Conservation (phyloP, 2,329 filamentous ascomycete genomes). For the Bipolaris zeicola region DNA sequence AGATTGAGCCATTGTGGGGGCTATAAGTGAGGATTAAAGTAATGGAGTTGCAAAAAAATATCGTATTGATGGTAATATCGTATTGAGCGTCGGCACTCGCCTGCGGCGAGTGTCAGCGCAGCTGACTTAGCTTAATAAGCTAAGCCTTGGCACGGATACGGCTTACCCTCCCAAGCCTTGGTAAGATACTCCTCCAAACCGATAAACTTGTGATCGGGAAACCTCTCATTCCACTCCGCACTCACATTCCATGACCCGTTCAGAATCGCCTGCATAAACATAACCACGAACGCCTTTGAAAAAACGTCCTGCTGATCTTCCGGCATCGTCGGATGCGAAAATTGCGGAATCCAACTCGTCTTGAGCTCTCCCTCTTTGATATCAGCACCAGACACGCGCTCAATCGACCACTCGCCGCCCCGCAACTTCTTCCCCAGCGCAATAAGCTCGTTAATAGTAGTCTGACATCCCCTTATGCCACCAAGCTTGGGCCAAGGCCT, state of each 20-base stretch:
- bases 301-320: slow-evolving; percentile 44
- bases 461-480: slow-evolving; percentile 33
- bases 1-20: too few species aligned
- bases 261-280: slow-evolving; percentile 50
- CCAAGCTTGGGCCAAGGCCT: slow-evolving; percentile 36
- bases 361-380: slow-evolving; percentile 52
- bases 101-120: too few species aligned
- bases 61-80: too few species aligned
- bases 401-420: slow-evolving; percentile 46
- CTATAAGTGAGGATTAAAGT: too few species aligned
- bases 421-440: slow-evolving; percentile 37
- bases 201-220: slow-evolving; percentile 54
- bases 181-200: slow-evolving; percentile 51
- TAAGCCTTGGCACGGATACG: too few species aligned
- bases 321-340: slow-evolving; percentile 44
- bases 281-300: slow-evolving; percentile 49
- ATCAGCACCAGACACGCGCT: slow-evolving; percentile 56
- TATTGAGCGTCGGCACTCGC: too few species aligned
- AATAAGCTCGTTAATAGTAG: slow-evolving; percentile 35
- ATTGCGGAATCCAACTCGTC: slow-evolving; percentile 50
- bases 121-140: too few species aligned
- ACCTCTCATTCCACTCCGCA: slow-evolving; percentile 54
- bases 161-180: slow-evolving; percentile 50
- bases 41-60: too few species aligned
- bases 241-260: slow-evolving; percentile 54